phyloP scores from a whole-genome alignment of 306 rosid species.

The Fragaria nilgerrensis region DNA sequence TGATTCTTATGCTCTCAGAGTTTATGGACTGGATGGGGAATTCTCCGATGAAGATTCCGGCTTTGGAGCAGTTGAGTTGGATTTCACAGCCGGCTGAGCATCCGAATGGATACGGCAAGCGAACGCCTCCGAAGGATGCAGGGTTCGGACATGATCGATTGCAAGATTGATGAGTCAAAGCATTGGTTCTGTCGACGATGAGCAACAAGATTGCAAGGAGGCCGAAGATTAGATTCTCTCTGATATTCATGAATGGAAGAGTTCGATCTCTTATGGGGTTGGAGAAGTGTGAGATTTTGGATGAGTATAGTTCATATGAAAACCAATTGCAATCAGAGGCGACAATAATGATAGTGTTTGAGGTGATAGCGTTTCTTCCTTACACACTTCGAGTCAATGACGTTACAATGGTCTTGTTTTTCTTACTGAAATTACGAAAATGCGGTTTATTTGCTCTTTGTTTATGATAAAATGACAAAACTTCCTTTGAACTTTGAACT shows the following conservation, averaged over 20 bases:
- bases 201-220: background rate
- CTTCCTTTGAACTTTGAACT: background rate
- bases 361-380: background rate
- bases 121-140: background rate
- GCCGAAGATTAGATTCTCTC: background rate
- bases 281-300: background rate
- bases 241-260: slow-evolving; percentile 23
- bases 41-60: slow-evolving; percentile 41
- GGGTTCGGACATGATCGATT: slow-evolving; percentile 42
- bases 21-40: slow-evolving; percentile 45
- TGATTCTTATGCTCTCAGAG: slow-evolving; percentile 41
- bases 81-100: slow-evolving; percentile 72
- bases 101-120: slow-evolving; percentile 60
- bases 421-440: background rate
- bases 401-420: background rate
- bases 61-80: slow-evolving; percentile 51
- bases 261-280: background rate
- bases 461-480: slow-evolving; percentile 1
- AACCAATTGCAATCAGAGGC: background rate
- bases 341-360: background rate
- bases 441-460: background rate
- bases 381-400: background rate
- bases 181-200: slow-evolving; percentile 26
- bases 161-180: slow-evolving; percentile 25
- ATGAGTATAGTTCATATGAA: background rate